These are phyloP conservation scores for Colletotrichum sp. DNA, from an alignment of 2,329 filamentous ascomycete genomes.

Conservation along the genomic window DNA sequence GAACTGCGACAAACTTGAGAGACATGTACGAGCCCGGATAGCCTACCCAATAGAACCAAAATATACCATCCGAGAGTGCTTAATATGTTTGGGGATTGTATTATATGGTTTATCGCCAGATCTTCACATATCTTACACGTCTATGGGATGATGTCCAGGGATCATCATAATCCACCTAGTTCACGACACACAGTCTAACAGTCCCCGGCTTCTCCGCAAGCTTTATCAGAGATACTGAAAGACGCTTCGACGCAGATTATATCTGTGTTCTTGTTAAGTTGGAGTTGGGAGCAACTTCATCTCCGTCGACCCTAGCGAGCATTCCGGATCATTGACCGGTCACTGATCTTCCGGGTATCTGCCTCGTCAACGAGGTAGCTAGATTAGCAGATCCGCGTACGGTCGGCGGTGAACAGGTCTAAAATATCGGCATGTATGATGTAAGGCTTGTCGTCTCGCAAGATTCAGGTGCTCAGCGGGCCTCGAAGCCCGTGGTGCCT, in stretches of 20 bases:
- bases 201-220: not conserved
- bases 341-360: not conserved
- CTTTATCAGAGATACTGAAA: not conserved
- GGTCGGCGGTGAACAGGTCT: not conserved
- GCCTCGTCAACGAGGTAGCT: not conserved
- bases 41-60: not conserved
- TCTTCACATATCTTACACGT: not conserved
- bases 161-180: not conserved
- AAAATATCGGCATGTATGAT: not conserved
- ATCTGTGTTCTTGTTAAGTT: not conserved
- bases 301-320: not conserved
- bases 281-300: not conserved
- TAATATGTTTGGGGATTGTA: not conserved
- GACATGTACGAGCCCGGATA: rapidly evolving
- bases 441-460: not conserved
- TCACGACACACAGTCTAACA: not conserved
- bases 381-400: not conserved
- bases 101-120: not conserved
- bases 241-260: not conserved
- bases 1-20: not conserved
- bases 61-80: rapidly evolving
- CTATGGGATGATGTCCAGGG: not conserved
- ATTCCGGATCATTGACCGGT: not conserved
- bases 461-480: not conserved
- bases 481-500: not conserved